phyloP scores from a whole-genome alignment of 176 grass and related monocot genomes.

The Neostapfia colusana region DNA sequence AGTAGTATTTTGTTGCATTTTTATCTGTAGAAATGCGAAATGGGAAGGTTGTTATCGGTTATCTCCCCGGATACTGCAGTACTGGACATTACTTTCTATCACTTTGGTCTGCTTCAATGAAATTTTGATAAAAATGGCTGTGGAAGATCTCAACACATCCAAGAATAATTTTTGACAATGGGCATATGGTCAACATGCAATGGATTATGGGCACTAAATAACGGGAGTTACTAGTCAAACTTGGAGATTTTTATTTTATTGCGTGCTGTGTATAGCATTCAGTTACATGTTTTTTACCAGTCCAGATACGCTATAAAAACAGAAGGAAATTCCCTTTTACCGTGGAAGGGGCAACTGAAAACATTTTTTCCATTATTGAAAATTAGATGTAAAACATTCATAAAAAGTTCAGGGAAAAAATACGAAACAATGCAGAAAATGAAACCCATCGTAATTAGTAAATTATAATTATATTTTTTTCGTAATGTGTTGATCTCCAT shows the following conservation, averaged over 20 bases:
- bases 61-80: background rate
- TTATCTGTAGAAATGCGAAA: background rate
- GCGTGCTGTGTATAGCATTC: background rate
- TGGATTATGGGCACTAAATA: background rate
- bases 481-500: background rate
- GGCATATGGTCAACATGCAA: background rate
- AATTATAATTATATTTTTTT: too few relatives aligned
- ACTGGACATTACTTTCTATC: constrained; percentile 4
- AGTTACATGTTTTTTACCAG: background rate
- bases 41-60: background rate
- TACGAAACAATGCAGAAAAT: too few relatives aligned
- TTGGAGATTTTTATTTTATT: background rate
- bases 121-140: background rate
- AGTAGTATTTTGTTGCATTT: constrained; percentile 4
- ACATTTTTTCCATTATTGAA: too few relatives aligned
- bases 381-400: too few relatives aligned
- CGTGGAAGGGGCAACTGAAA: background rate
- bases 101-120: background rate
- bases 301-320: background rate
- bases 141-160: background rate
- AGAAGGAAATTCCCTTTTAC: background rate
- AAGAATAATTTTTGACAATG: background rate
- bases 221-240: constrained; percentile 7
- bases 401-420: too few relatives aligned
- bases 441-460: too few relatives aligned